A percentile compares a stretch with the other conserved stretches of the same genome.
Conservation (phyloP, 805 yeast species). For the Phaffomyces thermotolerans region DNA sequence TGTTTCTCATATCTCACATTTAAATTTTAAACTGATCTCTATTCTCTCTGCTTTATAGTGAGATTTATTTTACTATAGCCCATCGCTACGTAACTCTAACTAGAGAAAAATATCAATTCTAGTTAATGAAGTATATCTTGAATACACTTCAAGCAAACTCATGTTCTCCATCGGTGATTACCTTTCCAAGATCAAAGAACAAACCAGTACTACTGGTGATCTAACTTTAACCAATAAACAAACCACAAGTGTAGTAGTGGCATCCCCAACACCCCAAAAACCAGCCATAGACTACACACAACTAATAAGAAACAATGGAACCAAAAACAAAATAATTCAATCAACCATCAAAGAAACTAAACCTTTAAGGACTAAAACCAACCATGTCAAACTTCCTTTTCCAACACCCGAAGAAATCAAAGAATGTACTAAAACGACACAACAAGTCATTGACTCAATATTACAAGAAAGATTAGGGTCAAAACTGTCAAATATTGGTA, state of each 20-base stretch:
- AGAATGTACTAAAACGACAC: conserved; percentile 48
- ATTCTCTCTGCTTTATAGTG: too few species aligned
- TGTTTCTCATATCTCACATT: too few species aligned
- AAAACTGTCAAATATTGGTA: conserved; percentile 18
- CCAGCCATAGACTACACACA: conserved; percentile 14
- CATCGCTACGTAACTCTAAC: too few species aligned
- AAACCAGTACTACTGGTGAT: background rate
- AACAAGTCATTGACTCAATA: conserved; percentile 44
- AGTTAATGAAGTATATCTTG: too few species aligned
- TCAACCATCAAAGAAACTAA: conserved; percentile 49
- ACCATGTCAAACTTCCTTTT: conserved; percentile 32
- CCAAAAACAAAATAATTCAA: conserved; percentile 25
- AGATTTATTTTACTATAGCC: too few species aligned
- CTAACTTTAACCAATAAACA: background rate
- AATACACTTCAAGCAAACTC: too few species aligned
- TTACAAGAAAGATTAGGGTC: conserved; percentile 29
- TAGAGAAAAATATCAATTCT: too few species aligned
- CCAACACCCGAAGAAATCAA: conserved; percentile 42
- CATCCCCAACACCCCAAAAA: conserved; percentile 6
- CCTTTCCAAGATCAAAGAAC: conserved; percentile 7
- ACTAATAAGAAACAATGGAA: conserved; percentile 16
- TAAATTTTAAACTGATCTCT: too few species aligned
- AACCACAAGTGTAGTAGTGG: conserved; percentile 5
- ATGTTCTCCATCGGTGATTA: conserved; percentile 20
- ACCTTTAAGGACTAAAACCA: conserved; percentile 46